phyloP scores from a whole-genome alignment of 2,329 filamentous ascomycete genomes.

The Nakataea oryzae region DNA sequence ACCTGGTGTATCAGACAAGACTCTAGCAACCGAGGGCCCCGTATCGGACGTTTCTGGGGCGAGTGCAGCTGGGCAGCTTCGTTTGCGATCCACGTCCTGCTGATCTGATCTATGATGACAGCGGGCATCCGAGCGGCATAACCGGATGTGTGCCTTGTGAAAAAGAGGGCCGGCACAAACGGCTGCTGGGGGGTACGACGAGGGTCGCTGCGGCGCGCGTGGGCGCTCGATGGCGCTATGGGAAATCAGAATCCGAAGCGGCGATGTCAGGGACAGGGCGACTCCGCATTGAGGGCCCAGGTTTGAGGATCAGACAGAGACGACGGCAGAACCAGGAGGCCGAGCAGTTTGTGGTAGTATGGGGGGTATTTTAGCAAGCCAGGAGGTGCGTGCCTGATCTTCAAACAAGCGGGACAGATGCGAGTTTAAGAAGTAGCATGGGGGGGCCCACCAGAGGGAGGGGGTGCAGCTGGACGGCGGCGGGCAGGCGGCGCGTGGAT shows the following conservation, averaged over 20 bases:
- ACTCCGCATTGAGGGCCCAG: constrained; percentile 12
- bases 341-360: constrained; percentile 22
- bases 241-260: constrained; percentile 3
- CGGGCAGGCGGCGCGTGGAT: constrained; percentile 1
- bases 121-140: constrained; percentile 44
- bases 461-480: not conserved
- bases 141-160: constrained; percentile 16
- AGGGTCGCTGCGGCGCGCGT: not conserved
- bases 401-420: constrained; percentile 25
- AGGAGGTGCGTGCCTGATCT: constrained; percentile 22
- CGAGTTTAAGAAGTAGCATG: constrained; percentile 31
- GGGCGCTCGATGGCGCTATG: not conserved
- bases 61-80: constrained; percentile 19
- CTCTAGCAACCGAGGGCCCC: constrained; percentile 21
- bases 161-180: not conserved
- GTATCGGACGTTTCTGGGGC: constrained; percentile 28
- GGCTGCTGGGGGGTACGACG: not conserved
- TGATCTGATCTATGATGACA: constrained; percentile 40
- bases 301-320: constrained; percentile 19
- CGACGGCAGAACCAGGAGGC: constrained; percentile 17
- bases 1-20: constrained; percentile 27
- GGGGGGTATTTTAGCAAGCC: constrained; percentile 22
- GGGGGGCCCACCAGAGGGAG: constrained; percentile 10
- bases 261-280: not conserved
- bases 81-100: constrained; percentile 38